These are phyloP conservation scores for Saturnispora bothae DNA, from an alignment of 805 yeast genomes.

Conservation along the genomic window DNA sequence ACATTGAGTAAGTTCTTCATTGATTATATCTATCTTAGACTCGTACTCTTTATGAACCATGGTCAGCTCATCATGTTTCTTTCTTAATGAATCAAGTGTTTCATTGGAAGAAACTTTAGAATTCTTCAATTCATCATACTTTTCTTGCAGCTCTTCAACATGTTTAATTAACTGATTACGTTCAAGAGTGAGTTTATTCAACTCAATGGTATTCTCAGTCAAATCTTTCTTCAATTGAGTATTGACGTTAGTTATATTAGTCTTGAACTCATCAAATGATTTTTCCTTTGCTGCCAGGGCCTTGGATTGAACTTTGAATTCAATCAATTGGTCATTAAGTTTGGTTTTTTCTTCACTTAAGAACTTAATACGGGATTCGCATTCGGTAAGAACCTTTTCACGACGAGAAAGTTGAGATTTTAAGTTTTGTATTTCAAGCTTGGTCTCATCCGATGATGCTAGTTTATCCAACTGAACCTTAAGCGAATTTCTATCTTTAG, in stretches of 20 bases:
- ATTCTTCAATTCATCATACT: constrained; percentile 28
- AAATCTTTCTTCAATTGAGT: constrained; percentile 28
- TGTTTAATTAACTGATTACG: constrained; percentile 32
- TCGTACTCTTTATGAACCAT: constrained; percentile 59
- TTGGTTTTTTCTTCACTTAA: constrained; percentile 31
- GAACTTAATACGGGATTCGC: constrained; percentile 27
- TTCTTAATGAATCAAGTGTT: constrained; percentile 40
- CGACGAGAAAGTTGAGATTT: constrained; percentile 36
- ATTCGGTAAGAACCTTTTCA: constrained; percentile 32
- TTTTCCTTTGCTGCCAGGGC: constrained; percentile 31
- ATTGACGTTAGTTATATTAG: constrained; percentile 31
- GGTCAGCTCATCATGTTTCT: constrained; percentile 61
- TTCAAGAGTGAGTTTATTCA: constrained; percentile 33
- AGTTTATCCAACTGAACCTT: constrained; percentile 27
- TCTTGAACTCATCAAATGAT: constrained; percentile 29
- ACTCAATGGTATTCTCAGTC: constrained; percentile 28
- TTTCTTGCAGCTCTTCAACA: constrained; percentile 31
- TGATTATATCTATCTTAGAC: constrained; percentile 51
- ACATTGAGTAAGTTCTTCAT: constrained; percentile 75
- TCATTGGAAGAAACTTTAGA: constrained; percentile 23
- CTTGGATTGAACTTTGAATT: constrained; percentile 31
- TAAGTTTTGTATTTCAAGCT: constrained; percentile 38
- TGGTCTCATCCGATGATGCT: constrained; percentile 33
- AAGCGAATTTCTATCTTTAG: constrained; percentile 28
- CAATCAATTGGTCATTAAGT: constrained; percentile 29